Base-by-base conservation (phyloP, 2,329 filamentous ascomycete genomes). In the Ceratocystis papillata region DNA sequence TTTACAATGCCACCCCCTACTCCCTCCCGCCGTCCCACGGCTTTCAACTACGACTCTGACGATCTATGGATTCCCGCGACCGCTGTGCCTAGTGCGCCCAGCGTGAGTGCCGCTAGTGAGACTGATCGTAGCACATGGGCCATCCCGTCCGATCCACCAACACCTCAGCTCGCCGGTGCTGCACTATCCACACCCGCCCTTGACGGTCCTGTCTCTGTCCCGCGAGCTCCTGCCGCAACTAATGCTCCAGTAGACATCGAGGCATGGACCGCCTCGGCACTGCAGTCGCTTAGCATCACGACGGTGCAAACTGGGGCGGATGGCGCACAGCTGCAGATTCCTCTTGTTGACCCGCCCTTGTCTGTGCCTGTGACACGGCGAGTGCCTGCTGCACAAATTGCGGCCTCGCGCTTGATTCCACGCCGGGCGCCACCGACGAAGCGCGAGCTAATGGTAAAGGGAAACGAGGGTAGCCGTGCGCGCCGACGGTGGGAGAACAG, bases 401-500 rank as follows among this genome's bases (percentile, higher is more conserved):
- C 66, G 4, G 66, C 62, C 2, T 55, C 30, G 33, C 33, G 63
- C 1, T 22, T 67, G 22, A 74, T 75, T 66, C 78, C 74, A 68
- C 78, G 74, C 68, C 79, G 77, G 65, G 81, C 76, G 65, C 78
- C 73, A 0, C 80, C 80, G 20, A 75, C 77, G 41, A 77, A 83
- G 63, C 85, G 92, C 20, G 90, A 96, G 70, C 83, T 86, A 1
- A 73, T 96, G 64, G 79, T 94, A 41, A 95, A 91, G 77, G 93
- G 93, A 66, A 96, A 95, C 71, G 91, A 96, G 75, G 93, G 93
- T 44, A 93, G 85, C 71, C 83, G 93, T 45, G 86, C 93, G 72
- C 82, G 93, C 62, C 87, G 93, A 71, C 83, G 93, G 66, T 97
- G 92, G 91, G 94, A 99, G 79, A 99, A 97, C 75, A 89, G 90